Evolutionary conservation across 2,329 filamentous ascomycete genomes (phyloP), one percentile per base, ranked within the genome.

Genomic region (Gnomoniopsis smithogilvyi): DNA sequence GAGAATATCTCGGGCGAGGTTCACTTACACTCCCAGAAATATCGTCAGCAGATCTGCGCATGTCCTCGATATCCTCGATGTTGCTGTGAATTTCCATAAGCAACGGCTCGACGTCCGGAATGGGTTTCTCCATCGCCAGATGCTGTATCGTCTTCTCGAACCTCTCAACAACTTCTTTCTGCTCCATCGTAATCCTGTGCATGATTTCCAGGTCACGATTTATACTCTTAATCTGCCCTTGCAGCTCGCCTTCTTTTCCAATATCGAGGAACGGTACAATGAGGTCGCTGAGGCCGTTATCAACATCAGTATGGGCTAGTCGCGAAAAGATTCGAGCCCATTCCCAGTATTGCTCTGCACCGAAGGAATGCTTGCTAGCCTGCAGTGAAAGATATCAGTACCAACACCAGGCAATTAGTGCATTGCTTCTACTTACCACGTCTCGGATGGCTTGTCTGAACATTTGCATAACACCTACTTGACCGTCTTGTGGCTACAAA

Each of bases 121-220:
- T 54, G 7, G 68, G 65, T 8, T 38, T 51, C 7, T 21, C 22
- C 4, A n/a, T 21, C 1, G 60, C 33, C 6, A 54, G 21, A 2
- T 60, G 60, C 48, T 65, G 62, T 1, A 65, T 67, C 34, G 69
- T 64, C 26, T 60, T 60, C 1, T 65, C 64, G 55, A 70, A 73
- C 2, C 62, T 62, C 21, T 67, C 66, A 3, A 74, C 55, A 0
- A 73, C 67, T 3, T 72, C 68, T 2, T 60, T 49, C 43, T 78
- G 77, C n/a, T 71, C 68, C 6, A 67, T 68, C 4, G 69, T 66
- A 15, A 80, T 68, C 15, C 72, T 68, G 0, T 74, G 65, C 68
- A 81, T 78, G 54, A 80, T 80, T 10, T 76, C 73, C 0, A 81
- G 69, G 60, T 81, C 78, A 15, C 80, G 78, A 1, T 76, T 64